phyloP scores from a whole-genome alignment of 768 basidiomycete genomes.

The Heimioporus sp. region DNA sequence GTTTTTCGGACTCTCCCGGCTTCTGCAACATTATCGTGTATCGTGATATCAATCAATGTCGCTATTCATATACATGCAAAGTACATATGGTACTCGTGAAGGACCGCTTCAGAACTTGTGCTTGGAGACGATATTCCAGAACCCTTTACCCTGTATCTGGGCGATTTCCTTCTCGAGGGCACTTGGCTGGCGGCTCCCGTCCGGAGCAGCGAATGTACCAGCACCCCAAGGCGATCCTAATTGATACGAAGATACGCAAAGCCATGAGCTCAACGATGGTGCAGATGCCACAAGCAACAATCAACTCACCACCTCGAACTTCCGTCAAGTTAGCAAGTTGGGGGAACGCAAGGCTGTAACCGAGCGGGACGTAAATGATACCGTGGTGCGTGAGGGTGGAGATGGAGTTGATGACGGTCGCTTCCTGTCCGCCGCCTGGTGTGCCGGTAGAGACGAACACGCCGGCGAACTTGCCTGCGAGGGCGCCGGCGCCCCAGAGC shows the following conservation, averaged over 20 bases:
- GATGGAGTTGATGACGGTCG: constrained; percentile 49
- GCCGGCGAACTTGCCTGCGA: constrained; percentile 75
- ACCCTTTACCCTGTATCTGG: constrained; percentile 47
- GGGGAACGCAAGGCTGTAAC: constrained; percentile 50
- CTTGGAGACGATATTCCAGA: constrained; percentile 48
- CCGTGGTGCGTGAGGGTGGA: constrained; percentile 72
- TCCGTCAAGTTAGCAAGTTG: constrained; percentile 44
- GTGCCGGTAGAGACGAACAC: constrained; percentile 70
- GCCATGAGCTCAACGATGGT: neutral
- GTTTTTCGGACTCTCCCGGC: neutral
- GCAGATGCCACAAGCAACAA: neutral
- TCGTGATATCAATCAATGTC: neutral
- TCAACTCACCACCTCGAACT: constrained; percentile 52
- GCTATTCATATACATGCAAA: neutral
- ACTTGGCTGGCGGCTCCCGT: constrained; percentile 50
- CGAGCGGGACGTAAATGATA: constrained; percentile 67
- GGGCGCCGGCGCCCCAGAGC: constrained; percentile 57
- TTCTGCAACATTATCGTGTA: too few relatives aligned
- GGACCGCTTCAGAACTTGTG: constrained; percentile 25
- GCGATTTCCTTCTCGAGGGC: constrained; percentile 53
- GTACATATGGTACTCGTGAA: neutral
- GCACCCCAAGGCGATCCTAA: constrained; percentile 78
- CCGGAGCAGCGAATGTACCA: constrained; percentile 51
- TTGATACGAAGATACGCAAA: neutral
- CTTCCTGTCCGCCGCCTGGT: constrained; percentile 76